A percentile compares a stretch with the other conserved stretches of the same genome.
Conservation (phyloP, 305 asterid species). For the Solanum hybrid region DNA sequence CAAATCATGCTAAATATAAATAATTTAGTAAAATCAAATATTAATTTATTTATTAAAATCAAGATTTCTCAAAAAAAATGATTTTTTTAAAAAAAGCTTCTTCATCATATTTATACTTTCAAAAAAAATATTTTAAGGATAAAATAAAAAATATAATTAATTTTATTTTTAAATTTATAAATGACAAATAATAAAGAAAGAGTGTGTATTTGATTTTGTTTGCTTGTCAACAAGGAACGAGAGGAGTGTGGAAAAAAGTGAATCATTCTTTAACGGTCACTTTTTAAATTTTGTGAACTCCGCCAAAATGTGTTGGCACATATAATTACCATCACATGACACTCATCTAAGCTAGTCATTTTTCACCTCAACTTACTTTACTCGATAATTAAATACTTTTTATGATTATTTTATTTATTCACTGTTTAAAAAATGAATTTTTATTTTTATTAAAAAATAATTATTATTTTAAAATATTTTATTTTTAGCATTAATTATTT, state of each 20-base stretch:
- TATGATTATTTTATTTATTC: not conserved
- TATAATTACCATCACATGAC: conserved; percentile 16
- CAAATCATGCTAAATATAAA: not conserved
- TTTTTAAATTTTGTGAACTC: not conserved
- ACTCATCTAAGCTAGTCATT: not conserved
- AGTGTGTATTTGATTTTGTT: not conserved
- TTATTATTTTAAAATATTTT: too few relatives aligned
- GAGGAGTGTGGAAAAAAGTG: not conserved
- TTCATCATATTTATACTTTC: too few relatives aligned
- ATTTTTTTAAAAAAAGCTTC: too few relatives aligned
- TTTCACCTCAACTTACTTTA: not conserved
- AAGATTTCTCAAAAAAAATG: not conserved
- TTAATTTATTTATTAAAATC: too few relatives aligned
- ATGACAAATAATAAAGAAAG: not conserved
- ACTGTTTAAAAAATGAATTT: not conserved
- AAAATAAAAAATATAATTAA: not conserved
- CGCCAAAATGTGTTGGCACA: not conserved
- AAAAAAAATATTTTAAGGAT: too few relatives aligned
- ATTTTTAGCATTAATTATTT: too few relatives aligned
- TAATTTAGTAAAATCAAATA: not conserved
- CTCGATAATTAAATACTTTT: not conserved
- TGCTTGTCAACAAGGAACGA: not conserved
- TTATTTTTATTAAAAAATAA: too few relatives aligned
- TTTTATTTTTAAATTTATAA: not conserved
- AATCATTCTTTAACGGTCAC: not conserved